Evolutionary conservation across 345 rosid species (phyloP), one percentile per base, ranked within the genome.

Genomic region (Boechera divaricarpa): DNA sequence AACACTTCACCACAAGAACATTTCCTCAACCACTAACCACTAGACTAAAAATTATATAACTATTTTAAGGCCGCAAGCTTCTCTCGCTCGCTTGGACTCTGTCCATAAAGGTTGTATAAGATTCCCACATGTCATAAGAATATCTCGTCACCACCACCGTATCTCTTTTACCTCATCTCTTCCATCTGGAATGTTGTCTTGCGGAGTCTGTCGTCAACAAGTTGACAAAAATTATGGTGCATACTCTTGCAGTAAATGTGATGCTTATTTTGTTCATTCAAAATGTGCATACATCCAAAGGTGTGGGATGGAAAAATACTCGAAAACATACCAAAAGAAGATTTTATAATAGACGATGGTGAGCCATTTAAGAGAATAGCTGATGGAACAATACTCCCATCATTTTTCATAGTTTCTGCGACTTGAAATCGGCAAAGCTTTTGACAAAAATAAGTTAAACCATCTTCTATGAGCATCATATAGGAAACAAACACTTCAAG

Each of bases 111-210:
- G 7, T 3, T 49, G 54, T 49, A 2, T 49, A 0, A 26, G 54
- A 7, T 49, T 16, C 24, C 54, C 54, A 2, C 54, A 16, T 18
- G 64, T 56, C 31, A 70, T 70, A 18, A 70, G 67, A 32, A 58
- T 70, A 18, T 58, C 55, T 21, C 67, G 75, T 57, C 75, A 70
- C 75, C 15, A 45, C 12, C 75, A 70, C 65, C 57, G 67, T 21
- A 31, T 71, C 57, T 49, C 26, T 16, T 49, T 49, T 49, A 16
- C 54, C 35, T 11, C 48, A 5, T 59, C 67, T 49, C 54, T 16
- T 49, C 54, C 54, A n/a, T 7, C 26, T 16, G 54, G 26, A 49
- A 49, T 2, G 9, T 7, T 49, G 54, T 16, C 26, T 49, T 49
- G 11, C 10, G 10, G 54, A 7, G 54, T 18, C 4, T 49, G 54